These are phyloP conservation scores for Periconia sp. DNA, from an alignment of 2,329 filamentous ascomycete species.

Conservation along the genomic window DNA sequence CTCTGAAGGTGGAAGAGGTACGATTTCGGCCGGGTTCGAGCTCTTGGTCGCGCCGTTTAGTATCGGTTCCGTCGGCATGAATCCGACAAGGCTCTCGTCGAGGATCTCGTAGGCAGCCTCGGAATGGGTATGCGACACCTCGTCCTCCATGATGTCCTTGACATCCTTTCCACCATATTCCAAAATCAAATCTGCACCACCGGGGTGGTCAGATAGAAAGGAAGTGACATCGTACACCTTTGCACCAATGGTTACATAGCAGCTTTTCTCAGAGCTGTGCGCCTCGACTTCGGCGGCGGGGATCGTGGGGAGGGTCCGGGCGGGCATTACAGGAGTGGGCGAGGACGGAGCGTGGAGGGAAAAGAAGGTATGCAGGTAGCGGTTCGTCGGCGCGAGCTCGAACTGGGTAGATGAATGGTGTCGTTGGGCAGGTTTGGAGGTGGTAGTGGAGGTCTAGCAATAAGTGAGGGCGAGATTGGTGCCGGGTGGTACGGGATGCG, in stretches of 20 bases:
- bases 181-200: slow-evolving; percentile 82
- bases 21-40: slow-evolving; percentile 51
- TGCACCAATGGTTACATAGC: slow-evolving; percentile 86
- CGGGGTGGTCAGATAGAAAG: slow-evolving; percentile 88
- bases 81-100: slow-evolving; percentile 82
- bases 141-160: slow-evolving; percentile 77
- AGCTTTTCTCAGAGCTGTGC: slow-evolving; percentile 79
- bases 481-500: neutral
- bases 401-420: neutral
- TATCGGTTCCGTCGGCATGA: slow-evolving; percentile 65
- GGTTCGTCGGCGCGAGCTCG: neutral
- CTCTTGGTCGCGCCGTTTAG: slow-evolving; percentile 54
- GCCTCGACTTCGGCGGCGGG: slow-evolving; percentile 76
- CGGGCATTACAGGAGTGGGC: slow-evolving; percentile 64
- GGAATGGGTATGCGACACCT: slow-evolving; percentile 79
- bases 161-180: slow-evolving; percentile 91
- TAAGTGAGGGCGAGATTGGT: slow-evolving; percentile 6
- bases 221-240: slow-evolving; percentile 95
- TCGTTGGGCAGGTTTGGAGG: neutral
- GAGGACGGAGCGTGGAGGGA: neutral
- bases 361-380: neutral
- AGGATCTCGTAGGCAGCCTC: slow-evolving; percentile 96
- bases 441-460: slow-evolving; percentile 8
- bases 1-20: slow-evolving; percentile 55
- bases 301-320: slow-evolving; percentile 79